Evolutionary conservation across 768 basidiomycete species (phyloP), one percentile per base, ranked within the genome.

Genomic region (Gelatoporia subvermispora): DNA sequence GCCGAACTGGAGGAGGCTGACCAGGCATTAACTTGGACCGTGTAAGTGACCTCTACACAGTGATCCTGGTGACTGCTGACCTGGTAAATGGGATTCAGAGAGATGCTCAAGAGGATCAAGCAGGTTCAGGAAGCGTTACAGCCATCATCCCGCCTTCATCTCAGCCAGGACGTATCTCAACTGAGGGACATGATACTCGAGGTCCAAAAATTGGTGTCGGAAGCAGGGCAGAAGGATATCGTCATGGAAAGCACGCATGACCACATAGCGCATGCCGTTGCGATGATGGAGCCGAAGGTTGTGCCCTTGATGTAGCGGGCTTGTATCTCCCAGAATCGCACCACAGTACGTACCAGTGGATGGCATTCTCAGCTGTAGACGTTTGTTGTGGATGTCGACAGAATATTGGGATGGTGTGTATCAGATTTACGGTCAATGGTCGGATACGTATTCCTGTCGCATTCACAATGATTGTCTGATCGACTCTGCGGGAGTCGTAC

Each of bases 91-190:
- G 25, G n/a, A 21, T 9, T n/a, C 36, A 71, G 72, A 35, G 18
- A 44, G 8, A 41, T 61, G 13, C 47, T 65, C 41, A 69, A 70
- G 48, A 45, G 54, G 0, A 54, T 56, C 7, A 51, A 52, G 2
- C 49, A 48, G 9, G 48, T 73, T 43, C 63, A 65, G 43, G 64
- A 66, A 48, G 50, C 31, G 2, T 54, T 74, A 2, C 64, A 61
- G 1, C 71, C 72, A 1, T 41, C 52, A 2, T 60, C 70, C 5
- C 35, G 42, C 4, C 37, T 69, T 23, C 70, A 74, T 35, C 47
- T 37, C n/a, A 23, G 20, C 5, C 57, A 47, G 15, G 61, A 68
- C 37, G 36, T 62, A 4, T 45, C 41, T 0, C 52, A 24, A 25
- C 58, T 76, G 46, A 68, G 64, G 49, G 3, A 25, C 15, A 54